Evolutionary conservation across 805 yeast genomes (phyloP), one percentile per base, ranked within the genome.

Genomic region (Spathaspora sp.): DNA sequence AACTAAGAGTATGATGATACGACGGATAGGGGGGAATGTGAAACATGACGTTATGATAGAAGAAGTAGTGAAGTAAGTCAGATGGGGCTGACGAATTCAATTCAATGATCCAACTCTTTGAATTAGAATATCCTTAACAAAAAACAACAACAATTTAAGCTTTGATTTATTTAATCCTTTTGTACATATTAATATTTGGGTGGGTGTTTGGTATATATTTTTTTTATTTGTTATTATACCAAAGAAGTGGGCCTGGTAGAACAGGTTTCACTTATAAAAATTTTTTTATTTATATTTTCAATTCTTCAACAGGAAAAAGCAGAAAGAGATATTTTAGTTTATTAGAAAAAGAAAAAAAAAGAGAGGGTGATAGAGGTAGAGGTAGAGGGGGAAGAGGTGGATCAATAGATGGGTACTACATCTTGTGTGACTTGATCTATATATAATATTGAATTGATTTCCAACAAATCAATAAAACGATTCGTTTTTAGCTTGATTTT

Each of bases 51-150:
- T 35, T 35, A 35, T 14, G 40, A 35, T 35, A 35, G 40, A 35
- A 35, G 14, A 14, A 35, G 40, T 35, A 16, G 40, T 35, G 40
- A 16, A 35, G 18, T 10, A 9, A 10, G 40, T 35, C 14, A 35
- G 40, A 35, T 35, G 3, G n/a, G 4, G 11, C 40, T 35, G 40
- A 17, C 35, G 35, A 29, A 52, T 32, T 29, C 39, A 44, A 44
- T 44, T 44, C 47, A 44, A 29, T 42, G 60, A 59, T 69, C 75
- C 74, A 70, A 69, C 74, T 69, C 69, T 67, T 43, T 44, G 47
- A 44, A 44, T 44, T 42, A 42, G 18, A 42, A 49, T 19, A 23
- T 42, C 44, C 32, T 45, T 18, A 46, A 20, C 42, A 32, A 50
- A 44, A 54, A 54, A 44, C 50, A 23, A 23, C 26, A 46, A 55